Conservation (phyloP, 257 asterid genomes). For the Solanum ossicruentum region DNA sequence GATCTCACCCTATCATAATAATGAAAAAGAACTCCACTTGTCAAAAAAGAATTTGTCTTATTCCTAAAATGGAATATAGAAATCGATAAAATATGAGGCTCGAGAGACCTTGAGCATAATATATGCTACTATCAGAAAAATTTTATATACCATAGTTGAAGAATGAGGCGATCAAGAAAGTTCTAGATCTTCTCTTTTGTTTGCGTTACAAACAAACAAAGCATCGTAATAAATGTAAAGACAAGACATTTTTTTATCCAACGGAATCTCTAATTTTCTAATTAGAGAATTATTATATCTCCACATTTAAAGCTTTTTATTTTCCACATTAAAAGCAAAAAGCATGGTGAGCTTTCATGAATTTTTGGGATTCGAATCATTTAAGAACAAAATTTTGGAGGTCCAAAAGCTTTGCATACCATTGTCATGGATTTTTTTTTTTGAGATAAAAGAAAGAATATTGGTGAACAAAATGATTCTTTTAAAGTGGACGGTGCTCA, state of each 20-base stretch:
- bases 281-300: background rate
- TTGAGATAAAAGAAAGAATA: constrained; percentile 32
- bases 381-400: background rate
- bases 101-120: background rate
- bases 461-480: constrained; percentile 31
- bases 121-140: background rate
- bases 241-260: background rate
- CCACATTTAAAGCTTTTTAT: background rate
- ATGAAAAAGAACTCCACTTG: background rate
- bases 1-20: background rate
- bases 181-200: background rate
- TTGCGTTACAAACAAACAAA: background rate
- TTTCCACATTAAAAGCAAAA: background rate
- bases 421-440: background rate
- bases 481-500: constrained; percentile 43
- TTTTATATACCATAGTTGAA: background rate
- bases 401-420: constrained; percentile 1
- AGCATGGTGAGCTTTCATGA: background rate
- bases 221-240: background rate
- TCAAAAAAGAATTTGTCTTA: background rate
- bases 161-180: background rate
- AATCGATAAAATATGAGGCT: background rate
- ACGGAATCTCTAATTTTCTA: background rate
- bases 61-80: background rate
- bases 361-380: constrained; percentile 2